Evolutionary conservation across 2,329 filamentous ascomycete species (phyloP), one percentile per base, ranked within the genome.

Genomic region (Rutstroemia sp.): DNA sequence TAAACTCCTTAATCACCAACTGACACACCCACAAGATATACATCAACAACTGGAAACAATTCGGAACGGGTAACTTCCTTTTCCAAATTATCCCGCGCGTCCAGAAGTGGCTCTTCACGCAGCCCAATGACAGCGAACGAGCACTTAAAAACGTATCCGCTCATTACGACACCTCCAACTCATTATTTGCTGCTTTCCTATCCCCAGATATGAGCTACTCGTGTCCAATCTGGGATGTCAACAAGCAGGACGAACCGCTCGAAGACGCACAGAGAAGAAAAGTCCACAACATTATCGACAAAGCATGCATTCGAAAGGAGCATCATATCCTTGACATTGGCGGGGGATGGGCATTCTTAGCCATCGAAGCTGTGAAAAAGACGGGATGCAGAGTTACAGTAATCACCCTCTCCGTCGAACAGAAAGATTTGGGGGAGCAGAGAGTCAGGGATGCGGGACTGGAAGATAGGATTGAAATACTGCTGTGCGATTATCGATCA

Each of bases 291-390:
- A 84, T 88, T 65, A 80, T 89, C 49, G 73, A 80, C 47, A 82
- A 82, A 45, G 80, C 82, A 23, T 77, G 73, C 49, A 79, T 88
- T 60, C 81, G 83, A 60, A 53, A 74, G 0, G 76, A 75, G 1
- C 84, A 89, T 59, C 84, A 88, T 63, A 78, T 89, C 2, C 71
- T 89, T 14, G 86, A 89, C 61, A 87, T 89, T 49, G 86, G 86
- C 3, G 87, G 83, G 1, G 85, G 86, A 8, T 89, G 85, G 86
- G 86, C 85, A 1, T 83, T 79, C 42, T 82, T 89, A 59, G 84
- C 85, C 4, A 87, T 89, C 48, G 77, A 81, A 58, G 86, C 84
- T 0, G 84, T 84, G 1, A 75, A 76, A 59, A 74, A 71, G 61
- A 87, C 83, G 0, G 82, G 82, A 3, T 89, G 86, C 66, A 76